A percentile compares a stretch with the other conserved stretches of the same genome.
Conservation (phyloP, 441 rosid species). For the Daphne laureola region DNA sequence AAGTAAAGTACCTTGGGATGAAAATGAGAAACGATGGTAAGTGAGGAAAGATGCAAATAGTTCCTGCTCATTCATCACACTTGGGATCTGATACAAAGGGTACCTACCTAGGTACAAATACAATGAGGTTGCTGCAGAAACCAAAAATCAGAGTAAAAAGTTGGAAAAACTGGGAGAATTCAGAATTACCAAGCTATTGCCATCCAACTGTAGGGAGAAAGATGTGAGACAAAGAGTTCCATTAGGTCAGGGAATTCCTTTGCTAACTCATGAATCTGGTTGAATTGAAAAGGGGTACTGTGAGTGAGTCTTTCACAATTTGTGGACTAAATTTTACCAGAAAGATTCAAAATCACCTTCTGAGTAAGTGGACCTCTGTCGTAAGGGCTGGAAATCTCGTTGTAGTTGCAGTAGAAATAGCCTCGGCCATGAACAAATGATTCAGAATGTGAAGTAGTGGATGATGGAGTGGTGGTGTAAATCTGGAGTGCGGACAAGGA, state of each 20-base stretch:
- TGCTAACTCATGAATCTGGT: constrained; percentile 14
- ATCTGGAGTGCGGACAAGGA: constrained; percentile 13
- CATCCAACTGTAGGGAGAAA: constrained; percentile 30
- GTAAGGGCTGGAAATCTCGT: constrained; percentile 8
- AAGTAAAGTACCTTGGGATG: constrained; percentile 26
- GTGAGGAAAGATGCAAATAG: constrained; percentile 37
- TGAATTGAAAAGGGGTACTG: not conserved
- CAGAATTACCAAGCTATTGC: constrained; percentile 31
- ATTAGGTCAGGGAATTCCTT: constrained; percentile 16
- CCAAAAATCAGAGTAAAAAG: not conserved
- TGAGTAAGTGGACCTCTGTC: constrained; percentile 1
- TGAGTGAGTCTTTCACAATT: too few species aligned
- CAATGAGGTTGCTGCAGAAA: not conserved
- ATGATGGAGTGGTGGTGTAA: not conserved
- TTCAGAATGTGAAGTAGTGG: not conserved
- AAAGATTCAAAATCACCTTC: not conserved
- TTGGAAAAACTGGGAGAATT: not conserved
- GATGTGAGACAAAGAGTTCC: constrained; percentile 18
- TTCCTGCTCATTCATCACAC: constrained; percentile 18
- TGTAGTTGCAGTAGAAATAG: constrained; percentile 13
- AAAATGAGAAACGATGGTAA: constrained; percentile 29
- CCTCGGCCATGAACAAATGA: not conserved
- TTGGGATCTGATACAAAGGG: constrained; percentile 42
- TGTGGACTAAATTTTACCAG: not conserved
- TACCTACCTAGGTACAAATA: constrained; percentile 37